phyloP scores from a whole-genome alignment of 768 basidiomycete genomes.

The Boletus eberwhitei region DNA sequence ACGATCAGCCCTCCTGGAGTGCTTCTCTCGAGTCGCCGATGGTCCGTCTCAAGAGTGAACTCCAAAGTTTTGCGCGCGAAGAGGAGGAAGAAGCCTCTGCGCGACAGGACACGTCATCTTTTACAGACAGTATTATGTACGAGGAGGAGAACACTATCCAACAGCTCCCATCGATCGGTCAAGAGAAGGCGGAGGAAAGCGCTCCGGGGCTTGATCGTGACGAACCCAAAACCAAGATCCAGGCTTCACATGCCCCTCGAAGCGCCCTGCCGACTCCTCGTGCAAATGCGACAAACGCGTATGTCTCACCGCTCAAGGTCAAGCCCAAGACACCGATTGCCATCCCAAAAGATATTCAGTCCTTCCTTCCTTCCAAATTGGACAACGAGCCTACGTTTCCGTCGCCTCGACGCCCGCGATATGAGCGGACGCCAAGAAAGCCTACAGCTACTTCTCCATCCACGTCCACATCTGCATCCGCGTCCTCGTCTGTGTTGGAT shows the following conservation, averaged over 20 bases:
- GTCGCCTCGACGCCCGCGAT: slow-evolving; percentile 35
- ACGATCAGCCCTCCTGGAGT: slow-evolving; percentile 65
- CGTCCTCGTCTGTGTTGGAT: slow-evolving; percentile 37
- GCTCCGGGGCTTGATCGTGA: slow-evolving; percentile 43
- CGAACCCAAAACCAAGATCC: slow-evolving; percentile 51
- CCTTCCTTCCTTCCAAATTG: slow-evolving; percentile 66
- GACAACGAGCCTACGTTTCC: slow-evolving; percentile 53
- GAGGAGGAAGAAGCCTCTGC: slow-evolving; percentile 36
- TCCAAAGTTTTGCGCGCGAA: slow-evolving; percentile 48
- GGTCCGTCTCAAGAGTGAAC: slow-evolving; percentile 58
- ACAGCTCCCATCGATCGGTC: slow-evolving; percentile 29
- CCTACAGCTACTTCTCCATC: slow-evolving; percentile 7
- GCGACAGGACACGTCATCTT: slow-evolving; percentile 16
- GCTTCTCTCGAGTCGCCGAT: slow-evolving; percentile 73
- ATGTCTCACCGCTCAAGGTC: slow-evolving; percentile 50
- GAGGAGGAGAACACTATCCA: slow-evolving; percentile 30
- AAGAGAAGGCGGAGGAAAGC: slow-evolving; percentile 46
- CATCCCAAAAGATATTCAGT: slow-evolving; percentile 49
- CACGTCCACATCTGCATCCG: slow-evolving; percentile 33
- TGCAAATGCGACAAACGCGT: slow-evolving; percentile 29
- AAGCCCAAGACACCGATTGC: slow-evolving; percentile 58
- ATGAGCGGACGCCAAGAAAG: slow-evolving; percentile 29
- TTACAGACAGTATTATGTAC: slow-evolving; percentile 29
- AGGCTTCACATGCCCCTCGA: slow-evolving; percentile 30
- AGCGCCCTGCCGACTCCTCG: slow-evolving; percentile 35